Conservation (phyloP, 148 eudicot species). For the Fagopyrum tataricum region DNA sequence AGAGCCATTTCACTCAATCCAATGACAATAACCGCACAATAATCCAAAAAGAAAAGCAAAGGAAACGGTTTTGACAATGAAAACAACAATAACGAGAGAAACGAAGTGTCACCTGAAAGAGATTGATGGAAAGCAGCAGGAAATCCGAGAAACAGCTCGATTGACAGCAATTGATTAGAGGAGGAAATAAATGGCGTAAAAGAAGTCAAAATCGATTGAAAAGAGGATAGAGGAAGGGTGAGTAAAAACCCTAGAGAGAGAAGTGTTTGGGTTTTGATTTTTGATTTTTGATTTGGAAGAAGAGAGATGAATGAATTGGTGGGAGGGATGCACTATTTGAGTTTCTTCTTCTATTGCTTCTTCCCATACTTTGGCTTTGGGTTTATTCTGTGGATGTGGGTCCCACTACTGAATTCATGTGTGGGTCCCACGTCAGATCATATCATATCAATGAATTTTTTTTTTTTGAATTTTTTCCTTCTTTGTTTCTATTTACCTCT, state of each 20-base stretch:
- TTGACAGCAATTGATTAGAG: not conserved
- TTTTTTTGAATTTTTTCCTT: not conserved
- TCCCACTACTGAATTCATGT: not conserved
- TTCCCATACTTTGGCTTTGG: conserved; percentile 4
- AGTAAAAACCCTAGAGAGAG: conserved; percentile 24
- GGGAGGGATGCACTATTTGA: conserved; percentile 24
- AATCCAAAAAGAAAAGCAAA: not conserved
- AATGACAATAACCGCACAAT: not conserved
- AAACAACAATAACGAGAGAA: not conserved
- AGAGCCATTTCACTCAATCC: not conserved
- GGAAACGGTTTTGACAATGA: not conserved
- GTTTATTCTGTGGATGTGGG: conserved; percentile 12
- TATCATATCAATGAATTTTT: not conserved
- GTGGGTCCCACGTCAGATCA: conserved; percentile 15
- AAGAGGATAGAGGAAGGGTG: not conserved
- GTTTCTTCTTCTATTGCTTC: not conserved
- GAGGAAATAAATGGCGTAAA: not conserved
- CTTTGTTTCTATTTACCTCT: not conserved
- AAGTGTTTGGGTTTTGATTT: not conserved
- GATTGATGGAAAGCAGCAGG: conserved; percentile 4
- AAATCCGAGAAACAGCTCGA: conserved; percentile 4
- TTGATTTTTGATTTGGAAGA: not conserved
- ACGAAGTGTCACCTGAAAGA: conserved; percentile 8
- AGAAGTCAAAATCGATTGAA: not conserved
- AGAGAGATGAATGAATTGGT: not conserved